Evolutionary conservation across 176 grass and related monocot genomes (phyloP).

Genomic region (Oryza coarctata): DNA sequence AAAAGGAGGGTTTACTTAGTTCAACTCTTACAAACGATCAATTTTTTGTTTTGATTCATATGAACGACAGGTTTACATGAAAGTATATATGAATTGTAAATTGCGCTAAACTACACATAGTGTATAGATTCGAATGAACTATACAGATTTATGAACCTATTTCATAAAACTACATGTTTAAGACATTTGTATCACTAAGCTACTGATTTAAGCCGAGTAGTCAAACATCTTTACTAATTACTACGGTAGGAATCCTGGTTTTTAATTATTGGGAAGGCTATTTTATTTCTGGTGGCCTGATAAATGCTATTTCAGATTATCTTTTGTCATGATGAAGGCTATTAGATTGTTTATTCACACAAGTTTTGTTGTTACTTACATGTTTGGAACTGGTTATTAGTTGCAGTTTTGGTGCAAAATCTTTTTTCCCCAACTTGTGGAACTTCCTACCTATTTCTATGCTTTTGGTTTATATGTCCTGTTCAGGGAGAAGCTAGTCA

Average conservation of each 20-base stretch:
- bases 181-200: neutral
- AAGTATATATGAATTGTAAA: neutral
- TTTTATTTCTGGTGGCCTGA: neutral
- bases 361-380: neutral
- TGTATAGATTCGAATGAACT: neutral
- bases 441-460: neutral
- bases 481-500: neutral
- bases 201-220: neutral
- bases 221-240: neutral
- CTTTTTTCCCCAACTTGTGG: neutral
- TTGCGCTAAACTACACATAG: neutral
- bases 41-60: neutral
- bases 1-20: neutral
- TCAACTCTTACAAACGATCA: neutral
- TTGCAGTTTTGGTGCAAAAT: neutral
- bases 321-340: neutral
- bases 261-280: neutral
- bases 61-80: neutral
- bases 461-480: neutral
- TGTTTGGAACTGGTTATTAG: neutral
- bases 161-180: neutral
- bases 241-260: neutral
- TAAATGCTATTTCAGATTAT: too few species aligned
- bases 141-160: neutral
- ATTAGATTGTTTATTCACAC: neutral